phyloP scores from a whole-genome alignment of 192 early-diverging fungal species.

The Coemansia sp. region DNA sequence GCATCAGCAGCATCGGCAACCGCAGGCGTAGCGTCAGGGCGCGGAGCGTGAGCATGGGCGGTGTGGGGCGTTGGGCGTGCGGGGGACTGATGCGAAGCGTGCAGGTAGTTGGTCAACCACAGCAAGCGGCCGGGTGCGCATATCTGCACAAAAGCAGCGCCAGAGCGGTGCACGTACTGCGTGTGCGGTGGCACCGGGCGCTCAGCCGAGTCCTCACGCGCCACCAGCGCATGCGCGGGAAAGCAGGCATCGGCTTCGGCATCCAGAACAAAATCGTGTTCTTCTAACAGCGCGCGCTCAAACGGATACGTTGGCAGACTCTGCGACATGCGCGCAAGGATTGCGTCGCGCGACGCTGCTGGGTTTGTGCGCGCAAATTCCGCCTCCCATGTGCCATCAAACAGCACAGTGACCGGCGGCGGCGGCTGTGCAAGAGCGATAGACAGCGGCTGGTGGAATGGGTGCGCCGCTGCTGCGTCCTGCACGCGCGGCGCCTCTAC shows the following conservation, averaged over 20 bases:
- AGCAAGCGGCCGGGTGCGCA: constrained; percentile 68
- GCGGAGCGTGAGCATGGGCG: background rate
- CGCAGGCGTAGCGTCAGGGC: background rate
- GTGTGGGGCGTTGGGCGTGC: constrained; percentile 11
- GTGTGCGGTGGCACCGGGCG: constrained; percentile 60
- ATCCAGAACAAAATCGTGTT: constrained; percentile 86
- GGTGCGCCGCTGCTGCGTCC: constrained; percentile 64
- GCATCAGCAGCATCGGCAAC: background rate
- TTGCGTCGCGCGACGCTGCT: background rate
- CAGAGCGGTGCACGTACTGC: constrained; percentile 88
- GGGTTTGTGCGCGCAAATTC: constrained; percentile 17
- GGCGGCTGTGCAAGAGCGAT: constrained; percentile 63
- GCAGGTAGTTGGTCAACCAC: constrained; percentile 86
- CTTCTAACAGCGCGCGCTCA: constrained; percentile 76
- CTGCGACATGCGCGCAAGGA: constrained; percentile 14
- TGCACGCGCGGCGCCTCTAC: constrained; percentile 76
- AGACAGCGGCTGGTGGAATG: constrained; percentile 79
- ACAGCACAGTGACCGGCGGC: constrained; percentile 58
- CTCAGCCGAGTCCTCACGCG: constrained; percentile 59
- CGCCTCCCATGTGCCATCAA: constrained; percentile 34
- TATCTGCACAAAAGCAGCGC: constrained; percentile 92
- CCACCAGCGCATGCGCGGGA: constrained; percentile 63
- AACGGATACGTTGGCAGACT: constrained; percentile 64
- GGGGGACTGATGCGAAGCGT: constrained; percentile 37
- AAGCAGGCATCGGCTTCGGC: constrained; percentile 83